Evolutionary conservation across 805 yeast genomes (phyloP).

Genomic region (Lachancea waltii): DNA sequence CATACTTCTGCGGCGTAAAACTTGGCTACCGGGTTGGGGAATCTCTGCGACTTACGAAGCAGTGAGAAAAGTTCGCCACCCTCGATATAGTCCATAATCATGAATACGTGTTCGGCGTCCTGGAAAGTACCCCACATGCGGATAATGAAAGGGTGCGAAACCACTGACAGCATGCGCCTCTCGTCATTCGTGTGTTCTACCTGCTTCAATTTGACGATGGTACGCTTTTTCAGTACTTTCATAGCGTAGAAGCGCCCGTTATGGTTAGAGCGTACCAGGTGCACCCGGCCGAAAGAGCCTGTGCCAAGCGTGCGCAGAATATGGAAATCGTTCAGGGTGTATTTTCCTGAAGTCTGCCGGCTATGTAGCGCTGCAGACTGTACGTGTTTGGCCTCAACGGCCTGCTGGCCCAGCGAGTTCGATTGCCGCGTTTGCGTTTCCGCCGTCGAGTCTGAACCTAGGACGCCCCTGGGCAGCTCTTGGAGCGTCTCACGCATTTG

Average conservation of each 20-base stretch:
- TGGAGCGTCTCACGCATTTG: not conserved
- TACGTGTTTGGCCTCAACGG: not conserved
- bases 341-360: slow-evolving; percentile 51
- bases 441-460: slow-evolving; percentile 3
- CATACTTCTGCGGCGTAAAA: slow-evolving; percentile 90
- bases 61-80: slow-evolving; percentile 91
- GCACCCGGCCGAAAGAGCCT: slow-evolving; percentile 94
- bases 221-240: slow-evolving; percentile 79
- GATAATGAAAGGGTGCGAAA: slow-evolving; percentile 84
- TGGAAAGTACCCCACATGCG: slow-evolving; percentile 98
- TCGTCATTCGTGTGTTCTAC: slow-evolving; percentile 96
- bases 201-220: slow-evolving; percentile 88
- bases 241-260: slow-evolving; percentile 91
- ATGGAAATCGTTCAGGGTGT: slow-evolving; percentile 71
- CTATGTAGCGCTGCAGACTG: slow-evolving; percentile 2
- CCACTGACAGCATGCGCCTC: slow-evolving; percentile 77
- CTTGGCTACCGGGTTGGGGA: slow-evolving; percentile 94
- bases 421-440: slow-evolving; percentile 1
- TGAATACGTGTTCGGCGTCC: slow-evolving; percentile 74
- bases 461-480: not conserved
- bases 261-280: slow-evolving; percentile 78
- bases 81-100: slow-evolving; percentile 96
- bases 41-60: slow-evolving; percentile 79
- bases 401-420: slow-evolving; percentile 4
- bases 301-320: slow-evolving; percentile 87